Percentiles rank a stretch among this genome's conserved stretches.
These are phyloP conservation scores for Camellia granthamiana DNA, from an alignment of 148 eudicot genomes.

Conservation along the genomic window DNA sequence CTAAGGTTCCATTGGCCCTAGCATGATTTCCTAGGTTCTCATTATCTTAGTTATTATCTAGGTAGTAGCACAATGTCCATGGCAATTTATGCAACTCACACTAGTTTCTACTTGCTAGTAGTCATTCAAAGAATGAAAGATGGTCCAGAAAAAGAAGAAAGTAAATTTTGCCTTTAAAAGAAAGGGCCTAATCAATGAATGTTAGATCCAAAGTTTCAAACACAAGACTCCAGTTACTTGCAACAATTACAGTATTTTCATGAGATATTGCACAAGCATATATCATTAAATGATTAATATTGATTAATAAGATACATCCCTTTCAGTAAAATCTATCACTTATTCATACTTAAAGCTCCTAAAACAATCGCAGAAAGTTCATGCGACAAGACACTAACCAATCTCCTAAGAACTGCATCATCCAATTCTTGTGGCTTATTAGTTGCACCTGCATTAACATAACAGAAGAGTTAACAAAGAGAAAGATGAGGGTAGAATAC, in stretches of 20 bases:
- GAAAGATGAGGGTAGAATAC: not conserved
- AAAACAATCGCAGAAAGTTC: not conserved
- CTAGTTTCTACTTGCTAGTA: not conserved
- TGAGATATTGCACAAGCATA: not conserved
- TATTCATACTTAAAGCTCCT: no score
- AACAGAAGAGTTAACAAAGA: slow-evolving; percentile 4
- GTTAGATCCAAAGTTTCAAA: not conserved
- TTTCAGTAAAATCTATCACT: no score
- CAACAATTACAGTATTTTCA: no score
- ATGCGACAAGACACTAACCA: slow-evolving; percentile 44
- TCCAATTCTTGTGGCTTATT: slow-evolving; percentile 73
- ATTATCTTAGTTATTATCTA: no score
- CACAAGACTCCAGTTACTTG: not conserved
- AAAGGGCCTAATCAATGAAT: no score
- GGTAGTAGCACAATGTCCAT: not conserved
- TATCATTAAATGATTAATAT: no score
- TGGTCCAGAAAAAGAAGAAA: no score
- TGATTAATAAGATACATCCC: no score
- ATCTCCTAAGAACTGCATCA: slow-evolving; percentile 92
- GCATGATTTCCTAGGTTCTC: no score
- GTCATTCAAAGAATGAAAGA: no score
- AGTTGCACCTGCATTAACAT: slow-evolving; percentile 9
- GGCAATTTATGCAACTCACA: not conserved
- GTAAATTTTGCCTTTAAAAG: no score
- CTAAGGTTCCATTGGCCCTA: no score